Percentiles rank a stretch among this genome's conserved stretches.
Conservation (phyloP, 202 grass and related monocot species). For the Panicum virgatum region DNA sequence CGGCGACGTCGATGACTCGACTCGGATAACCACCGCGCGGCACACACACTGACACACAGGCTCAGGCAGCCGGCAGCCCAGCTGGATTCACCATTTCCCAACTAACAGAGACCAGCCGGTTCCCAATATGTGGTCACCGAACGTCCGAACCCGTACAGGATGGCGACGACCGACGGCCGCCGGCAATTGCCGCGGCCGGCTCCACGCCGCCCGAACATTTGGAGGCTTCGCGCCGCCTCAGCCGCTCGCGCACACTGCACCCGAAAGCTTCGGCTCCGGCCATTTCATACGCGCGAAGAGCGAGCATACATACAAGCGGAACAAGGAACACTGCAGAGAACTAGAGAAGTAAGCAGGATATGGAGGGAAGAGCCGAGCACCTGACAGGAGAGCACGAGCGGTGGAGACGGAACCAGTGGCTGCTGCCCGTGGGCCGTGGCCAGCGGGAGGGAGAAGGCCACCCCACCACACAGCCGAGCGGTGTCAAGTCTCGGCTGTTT, state of each 20-base stretch:
- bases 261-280: background rate
- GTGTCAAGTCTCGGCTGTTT: background rate
- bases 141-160: background rate
- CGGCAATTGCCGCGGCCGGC: background rate
- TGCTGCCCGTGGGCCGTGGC: background rate
- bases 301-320: background rate
- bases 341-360: background rate
- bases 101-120: background rate
- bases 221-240: too few species aligned
- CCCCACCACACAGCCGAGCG: background rate
- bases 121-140: background rate
- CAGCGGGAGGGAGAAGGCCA: background rate
- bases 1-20: too few species aligned
- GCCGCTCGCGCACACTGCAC: background rate
- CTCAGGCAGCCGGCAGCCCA: background rate
- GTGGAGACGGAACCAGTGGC: background rate
- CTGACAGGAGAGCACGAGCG: slow-evolving; percentile 13
- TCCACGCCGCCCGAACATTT: too few species aligned
- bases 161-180: background rate
- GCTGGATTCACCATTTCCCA: background rate
- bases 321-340: background rate
- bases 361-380: background rate
- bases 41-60: background rate
- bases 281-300: background rate
- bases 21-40: background rate